A percentile compares a stretch with the other conserved stretches of the same genome.
Evolutionary conservation across 768 basidiomycete species (phyloP).

Genomic region (Naganishia antarctica): DNA sequence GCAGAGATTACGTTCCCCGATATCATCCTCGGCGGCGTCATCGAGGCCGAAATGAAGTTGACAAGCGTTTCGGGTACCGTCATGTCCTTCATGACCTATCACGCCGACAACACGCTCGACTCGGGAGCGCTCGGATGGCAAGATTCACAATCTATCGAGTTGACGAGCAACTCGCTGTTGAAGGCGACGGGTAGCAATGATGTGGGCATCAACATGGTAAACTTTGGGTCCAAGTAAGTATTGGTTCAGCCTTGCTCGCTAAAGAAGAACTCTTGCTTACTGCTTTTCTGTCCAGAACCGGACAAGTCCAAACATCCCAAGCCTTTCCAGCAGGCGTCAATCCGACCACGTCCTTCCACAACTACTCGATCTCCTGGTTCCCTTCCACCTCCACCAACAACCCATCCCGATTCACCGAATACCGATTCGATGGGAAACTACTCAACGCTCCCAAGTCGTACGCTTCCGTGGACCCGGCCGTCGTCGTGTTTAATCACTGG

Average conservation of each 20-base stretch:
- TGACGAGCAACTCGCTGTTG: slow-evolving; percentile 21
- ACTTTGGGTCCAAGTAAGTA: slow-evolving; percentile 27
- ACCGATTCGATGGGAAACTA: slow-evolving; percentile 25
- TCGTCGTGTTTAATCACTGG: slow-evolving; percentile 31
- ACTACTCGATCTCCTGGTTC: slow-evolving; percentile 31
- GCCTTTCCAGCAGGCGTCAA: slow-evolving; percentile 26
- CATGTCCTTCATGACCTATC: slow-evolving; percentile 30
- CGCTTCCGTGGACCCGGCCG: slow-evolving; percentile 26
- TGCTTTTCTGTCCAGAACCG: slow-evolving; percentile 18
- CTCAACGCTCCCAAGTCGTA: slow-evolving; percentile 23
- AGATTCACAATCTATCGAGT: neutral
- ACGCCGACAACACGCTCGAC: slow-evolving; percentile 8
- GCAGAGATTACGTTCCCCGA: slow-evolving; percentile 26
- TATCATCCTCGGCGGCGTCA: slow-evolving; percentile 15
- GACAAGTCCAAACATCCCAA: slow-evolving; percentile 17
- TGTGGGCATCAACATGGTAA: slow-evolving; percentile 30
- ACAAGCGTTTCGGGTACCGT: slow-evolving; percentile 27
- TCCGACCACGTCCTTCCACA: slow-evolving; percentile 27
- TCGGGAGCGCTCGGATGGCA: slow-evolving; percentile 9
- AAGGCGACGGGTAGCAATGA: neutral
- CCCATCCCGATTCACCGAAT: slow-evolving; percentile 16
- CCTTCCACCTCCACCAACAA: slow-evolving; percentile 3
- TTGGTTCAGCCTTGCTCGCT: no score
- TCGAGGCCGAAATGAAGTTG: slow-evolving; percentile 30
- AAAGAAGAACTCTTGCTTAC: neutral